Conservation (phyloP, 2,329 filamentous ascomycete genomes). For the Paraphaeosphaeria sporulosa region DNA sequence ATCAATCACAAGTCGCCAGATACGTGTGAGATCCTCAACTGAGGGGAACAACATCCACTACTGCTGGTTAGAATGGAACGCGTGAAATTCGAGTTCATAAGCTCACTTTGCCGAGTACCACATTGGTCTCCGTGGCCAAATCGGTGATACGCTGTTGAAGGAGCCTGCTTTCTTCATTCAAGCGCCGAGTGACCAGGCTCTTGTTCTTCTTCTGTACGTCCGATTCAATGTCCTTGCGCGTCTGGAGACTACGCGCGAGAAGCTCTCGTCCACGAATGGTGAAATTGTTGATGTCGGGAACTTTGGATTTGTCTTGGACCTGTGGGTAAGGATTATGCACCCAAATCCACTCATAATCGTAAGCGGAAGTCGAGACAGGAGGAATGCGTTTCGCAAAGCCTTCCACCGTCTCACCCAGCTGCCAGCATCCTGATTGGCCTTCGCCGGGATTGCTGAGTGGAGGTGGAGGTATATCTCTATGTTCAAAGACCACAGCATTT, state of each 20-base stretch:
- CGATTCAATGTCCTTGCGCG: constrained; percentile 59
- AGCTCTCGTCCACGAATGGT: constrained; percentile 63
- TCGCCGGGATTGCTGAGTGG: constrained; percentile 63
- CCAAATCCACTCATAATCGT: constrained; percentile 72
- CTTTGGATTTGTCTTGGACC: constrained; percentile 36
- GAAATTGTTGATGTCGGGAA: constrained; percentile 57
- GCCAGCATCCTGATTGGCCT: constrained; percentile 63
- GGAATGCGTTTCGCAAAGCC: constrained; percentile 74
- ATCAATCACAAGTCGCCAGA: constrained; percentile 72
- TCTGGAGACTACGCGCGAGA: constrained; percentile 57
- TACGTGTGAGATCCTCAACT: constrained; percentile 62
- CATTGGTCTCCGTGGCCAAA: constrained; percentile 65
- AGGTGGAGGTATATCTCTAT: constrained; percentile 21
- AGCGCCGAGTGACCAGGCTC: constrained; percentile 42
- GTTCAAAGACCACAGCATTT: constrained; percentile 31
- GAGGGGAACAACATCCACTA: constrained; percentile 79
- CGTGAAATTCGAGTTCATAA: not conserved
- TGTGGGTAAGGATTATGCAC: constrained; percentile 68
- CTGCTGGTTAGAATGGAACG: constrained; percentile 15
- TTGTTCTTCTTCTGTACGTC: constrained; percentile 29
- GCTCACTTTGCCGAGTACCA: constrained; percentile 71
- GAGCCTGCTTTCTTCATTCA: constrained; percentile 52
- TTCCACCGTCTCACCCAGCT: constrained; percentile 68
- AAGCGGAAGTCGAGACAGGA: constrained; percentile 62
- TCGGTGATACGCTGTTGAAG: constrained; percentile 65